A percentile compares a stretch with the other conserved stretches of the same genome.
These are phyloP conservation scores for Scheffersomyces segobiensis DNA, from an alignment of 1,139 yeast species.

Conservation along the genomic window DNA sequence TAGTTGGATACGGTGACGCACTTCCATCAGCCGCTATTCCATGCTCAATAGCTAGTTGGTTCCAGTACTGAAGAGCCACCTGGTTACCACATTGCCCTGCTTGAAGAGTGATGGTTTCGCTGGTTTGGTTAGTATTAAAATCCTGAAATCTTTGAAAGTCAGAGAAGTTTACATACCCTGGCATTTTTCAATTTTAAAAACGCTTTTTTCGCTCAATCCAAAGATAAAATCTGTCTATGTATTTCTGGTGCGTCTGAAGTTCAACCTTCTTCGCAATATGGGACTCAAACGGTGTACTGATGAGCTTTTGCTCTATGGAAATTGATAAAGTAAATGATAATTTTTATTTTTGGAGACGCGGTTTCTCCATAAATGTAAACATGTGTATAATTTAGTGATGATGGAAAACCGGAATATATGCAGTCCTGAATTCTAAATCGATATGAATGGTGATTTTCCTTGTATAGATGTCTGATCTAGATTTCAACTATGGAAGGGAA, in stretches of 20 bases:
- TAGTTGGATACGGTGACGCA: conserved; percentile 13
- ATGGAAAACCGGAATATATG: background rate
- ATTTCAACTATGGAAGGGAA: no score
- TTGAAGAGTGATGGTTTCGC: conserved; percentile 46
- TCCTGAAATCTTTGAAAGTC: background rate
- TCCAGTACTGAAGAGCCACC: conserved; percentile 92
- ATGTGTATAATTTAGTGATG: background rate
- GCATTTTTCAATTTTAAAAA: conserved; percentile 4
- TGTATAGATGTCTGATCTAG: no score
- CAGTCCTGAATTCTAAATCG: no score
- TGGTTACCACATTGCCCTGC: conserved; percentile 96
- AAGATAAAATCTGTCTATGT: background rate
- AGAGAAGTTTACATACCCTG: conserved; percentile 8
- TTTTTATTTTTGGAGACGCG: background rate
- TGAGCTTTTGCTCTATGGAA: background rate
- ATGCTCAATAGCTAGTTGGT: conserved; percentile 84
- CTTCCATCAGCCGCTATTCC: conserved; percentile 81
- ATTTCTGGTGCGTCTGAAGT: background rate
- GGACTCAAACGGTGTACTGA: background rate
- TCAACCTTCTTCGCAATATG: background rate
- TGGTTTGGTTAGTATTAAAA: conserved; percentile 30
- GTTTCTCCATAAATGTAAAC: background rate
- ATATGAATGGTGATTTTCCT: no score
- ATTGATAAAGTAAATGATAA: background rate
- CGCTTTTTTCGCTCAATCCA: background rate